Conservation (phyloP, 257 asterid genomes). For the Capsicum baccatum region DNA sequence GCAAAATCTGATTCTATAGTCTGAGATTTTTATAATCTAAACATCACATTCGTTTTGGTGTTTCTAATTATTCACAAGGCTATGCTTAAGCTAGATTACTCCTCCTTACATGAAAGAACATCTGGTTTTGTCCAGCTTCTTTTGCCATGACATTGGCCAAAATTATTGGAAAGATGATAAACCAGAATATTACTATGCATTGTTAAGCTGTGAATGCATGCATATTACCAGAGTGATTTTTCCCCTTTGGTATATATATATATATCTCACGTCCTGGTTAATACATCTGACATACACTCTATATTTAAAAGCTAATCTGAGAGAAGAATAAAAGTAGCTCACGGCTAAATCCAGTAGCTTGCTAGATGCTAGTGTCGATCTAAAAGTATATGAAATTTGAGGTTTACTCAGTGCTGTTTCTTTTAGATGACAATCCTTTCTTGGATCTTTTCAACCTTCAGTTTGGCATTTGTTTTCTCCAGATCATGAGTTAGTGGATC, state of each 20-base stretch:
- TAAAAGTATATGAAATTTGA: background rate
- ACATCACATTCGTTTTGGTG: background rate
- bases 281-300: background rate
- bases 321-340: background rate
- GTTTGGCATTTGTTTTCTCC: background rate
- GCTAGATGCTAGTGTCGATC: background rate
- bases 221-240: background rate
- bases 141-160: background rate
- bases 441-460: background rate
- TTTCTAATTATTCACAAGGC: background rate
- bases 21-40: background rate
- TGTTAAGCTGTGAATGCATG: background rate
- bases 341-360: background rate
- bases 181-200: background rate
- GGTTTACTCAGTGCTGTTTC: background rate
- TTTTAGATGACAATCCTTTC: background rate
- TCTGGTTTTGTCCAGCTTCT: background rate
- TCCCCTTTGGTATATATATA: background rate
- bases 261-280: background rate
- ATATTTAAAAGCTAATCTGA: background rate
- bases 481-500: background rate
- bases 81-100: background rate
- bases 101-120: background rate
- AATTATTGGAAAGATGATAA: background rate
- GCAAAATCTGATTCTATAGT: background rate